phyloP scores from a whole-genome alignment of 2,329 filamentous ascomycete species.

The Furcasterigmium sp. region DNA sequence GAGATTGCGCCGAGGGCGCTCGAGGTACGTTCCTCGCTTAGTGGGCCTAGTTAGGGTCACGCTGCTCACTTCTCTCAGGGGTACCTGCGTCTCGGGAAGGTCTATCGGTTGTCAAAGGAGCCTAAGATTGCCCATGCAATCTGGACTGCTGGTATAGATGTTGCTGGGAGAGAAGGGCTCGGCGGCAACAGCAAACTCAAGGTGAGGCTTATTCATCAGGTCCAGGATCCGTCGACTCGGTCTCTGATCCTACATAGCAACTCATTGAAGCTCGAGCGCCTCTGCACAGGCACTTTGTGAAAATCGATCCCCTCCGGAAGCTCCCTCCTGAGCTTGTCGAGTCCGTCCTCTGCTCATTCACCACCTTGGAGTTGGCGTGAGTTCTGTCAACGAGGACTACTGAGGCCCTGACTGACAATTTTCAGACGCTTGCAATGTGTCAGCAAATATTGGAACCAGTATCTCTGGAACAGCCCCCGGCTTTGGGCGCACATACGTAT shows the following conservation, averaged over 20 bases:
- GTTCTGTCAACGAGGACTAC: not conserved
- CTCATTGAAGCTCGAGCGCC: constrained; percentile 26
- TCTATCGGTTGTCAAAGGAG: constrained; percentile 30
- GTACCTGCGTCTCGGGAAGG: constrained; percentile 35
- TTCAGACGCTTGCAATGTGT: constrained; percentile 8
- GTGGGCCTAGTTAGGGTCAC: not conserved
- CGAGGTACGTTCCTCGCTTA: constrained; percentile 25
- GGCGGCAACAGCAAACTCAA: constrained; percentile 24
- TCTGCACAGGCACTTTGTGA: constrained; percentile 25
- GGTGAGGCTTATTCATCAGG: constrained; percentile 14
- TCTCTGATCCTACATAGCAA: constrained; percentile 18
- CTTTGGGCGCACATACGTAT: constrained; percentile 11
- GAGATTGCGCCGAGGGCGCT: constrained; percentile 33
- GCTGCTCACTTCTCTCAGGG: constrained; percentile 21
- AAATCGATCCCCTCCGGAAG: constrained; percentile 25
- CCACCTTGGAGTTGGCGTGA: constrained; percentile 15
- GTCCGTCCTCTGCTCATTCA: constrained; percentile 27
- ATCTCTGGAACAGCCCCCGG: constrained; percentile 9
- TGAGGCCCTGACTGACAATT: not conserved
- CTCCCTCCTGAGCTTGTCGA: constrained; percentile 30
- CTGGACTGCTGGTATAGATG: constrained; percentile 32
- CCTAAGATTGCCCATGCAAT: constrained; percentile 32
- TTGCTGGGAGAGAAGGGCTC: constrained; percentile 19
- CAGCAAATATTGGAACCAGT: constrained; percentile 10
- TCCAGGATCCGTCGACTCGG: not conserved